Evolutionary conservation across 2,329 filamentous ascomycete species (phyloP).

Genomic region (Calonectria naviculata): DNA sequence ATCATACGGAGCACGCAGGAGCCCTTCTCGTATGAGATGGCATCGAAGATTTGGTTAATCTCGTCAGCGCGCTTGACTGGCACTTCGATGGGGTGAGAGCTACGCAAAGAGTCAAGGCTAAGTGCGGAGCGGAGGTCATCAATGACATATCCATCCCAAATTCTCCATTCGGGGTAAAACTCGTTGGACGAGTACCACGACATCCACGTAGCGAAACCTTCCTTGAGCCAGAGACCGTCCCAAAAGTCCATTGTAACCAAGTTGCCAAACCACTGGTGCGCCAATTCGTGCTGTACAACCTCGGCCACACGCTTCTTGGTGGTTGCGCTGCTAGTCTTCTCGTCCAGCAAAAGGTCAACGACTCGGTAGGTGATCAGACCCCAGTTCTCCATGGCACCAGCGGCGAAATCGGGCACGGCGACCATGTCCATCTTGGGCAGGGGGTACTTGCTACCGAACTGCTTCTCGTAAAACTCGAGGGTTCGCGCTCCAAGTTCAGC

Average conservation of each 20-base stretch:
- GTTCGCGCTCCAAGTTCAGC: conserved; percentile 90
- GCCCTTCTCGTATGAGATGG: conserved; percentile 97
- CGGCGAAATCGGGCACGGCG: conserved; percentile 94
- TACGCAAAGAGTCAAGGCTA: conserved; percentile 88
- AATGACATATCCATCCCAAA: conserved; percentile 95
- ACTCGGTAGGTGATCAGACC: conserved; percentile 95
- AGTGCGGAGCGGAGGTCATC: conserved; percentile 92
- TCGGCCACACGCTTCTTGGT: conserved; percentile 95
- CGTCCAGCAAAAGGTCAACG: conserved; percentile 84
- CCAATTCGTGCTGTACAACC: conserved; percentile 95
- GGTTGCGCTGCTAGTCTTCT: conserved; percentile 89
- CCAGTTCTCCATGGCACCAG: conserved; percentile 99
- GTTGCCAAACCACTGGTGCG: conserved; percentile 99
- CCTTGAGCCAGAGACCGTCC: conserved; percentile 97
- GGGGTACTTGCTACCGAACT: conserved; percentile 83
- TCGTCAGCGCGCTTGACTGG: conserved; percentile 95
- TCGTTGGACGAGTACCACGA: conserved; percentile 83
- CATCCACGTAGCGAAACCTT: conserved; percentile 78
- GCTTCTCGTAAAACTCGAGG: conserved; percentile 94
- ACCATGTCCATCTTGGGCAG: conserved; percentile 57
- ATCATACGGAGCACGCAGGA: conserved; percentile 98
- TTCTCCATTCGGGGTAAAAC: conserved; percentile 98
- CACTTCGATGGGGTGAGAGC: conserved; percentile 96
- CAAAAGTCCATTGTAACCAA: conserved; percentile 99
- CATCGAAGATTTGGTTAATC: conserved; percentile 98